phyloP scores from a whole-genome alignment of 768 basidiomycete genomes.

The Nidularia sp. region DNA sequence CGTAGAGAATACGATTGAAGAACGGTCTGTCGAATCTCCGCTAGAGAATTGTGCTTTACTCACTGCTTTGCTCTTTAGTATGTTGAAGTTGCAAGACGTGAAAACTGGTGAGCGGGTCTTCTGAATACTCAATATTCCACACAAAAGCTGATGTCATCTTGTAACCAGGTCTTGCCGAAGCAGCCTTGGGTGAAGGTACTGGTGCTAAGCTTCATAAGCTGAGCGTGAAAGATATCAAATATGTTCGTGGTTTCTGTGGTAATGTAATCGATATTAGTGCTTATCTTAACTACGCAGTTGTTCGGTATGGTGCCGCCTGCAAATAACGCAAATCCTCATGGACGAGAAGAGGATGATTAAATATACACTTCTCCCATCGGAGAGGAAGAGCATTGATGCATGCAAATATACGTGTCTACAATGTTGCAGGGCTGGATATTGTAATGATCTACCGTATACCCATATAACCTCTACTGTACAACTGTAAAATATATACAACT shows the following conservation, averaged over 20 bases:
- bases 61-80: no score
- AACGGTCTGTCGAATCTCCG: constrained; percentile 48
- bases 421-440: no score
- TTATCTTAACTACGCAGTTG: neutral
- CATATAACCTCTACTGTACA: no score
- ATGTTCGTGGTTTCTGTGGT: constrained; percentile 25
- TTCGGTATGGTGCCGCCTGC: neutral
- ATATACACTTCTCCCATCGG: no score
- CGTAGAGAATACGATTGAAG: constrained; percentile 68
- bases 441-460: no score
- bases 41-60: no score
- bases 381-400: no score
- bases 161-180: constrained; percentile 56
- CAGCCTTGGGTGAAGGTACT: constrained; percentile 66
- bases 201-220: constrained; percentile 60
- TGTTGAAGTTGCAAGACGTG: constrained; percentile 66
- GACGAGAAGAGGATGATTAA: no score
- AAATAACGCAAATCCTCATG: no score
- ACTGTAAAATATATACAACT: no score
- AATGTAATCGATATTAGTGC: neutral
- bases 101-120: constrained; percentile 43
- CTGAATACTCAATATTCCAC: neutral
- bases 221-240: constrained; percentile 66
- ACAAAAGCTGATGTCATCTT: neutral
- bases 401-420: no score